A percentile compares a stretch with the other conserved stretches of the same genome.
phyloP scores from a whole-genome alignment of 306 rosid genomes.

The Acmispon strigosus region DNA sequence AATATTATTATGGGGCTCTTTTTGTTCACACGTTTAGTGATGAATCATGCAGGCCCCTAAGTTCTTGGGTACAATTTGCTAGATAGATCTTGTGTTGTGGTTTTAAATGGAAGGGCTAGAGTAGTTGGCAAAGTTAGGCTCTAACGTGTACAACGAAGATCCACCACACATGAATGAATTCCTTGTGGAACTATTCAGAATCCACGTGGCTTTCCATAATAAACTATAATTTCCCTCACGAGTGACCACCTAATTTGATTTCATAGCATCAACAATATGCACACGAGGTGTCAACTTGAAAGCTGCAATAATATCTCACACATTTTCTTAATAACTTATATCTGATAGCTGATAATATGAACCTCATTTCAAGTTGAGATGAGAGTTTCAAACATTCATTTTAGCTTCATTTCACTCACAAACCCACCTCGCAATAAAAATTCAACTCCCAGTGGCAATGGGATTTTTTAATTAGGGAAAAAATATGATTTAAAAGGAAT shows the following conservation, averaged over 20 bases:
- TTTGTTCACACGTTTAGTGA: neutral
- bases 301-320: neutral
- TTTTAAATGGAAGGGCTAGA: neutral
- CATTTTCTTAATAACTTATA: too few relatives aligned
- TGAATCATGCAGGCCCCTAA: neutral
- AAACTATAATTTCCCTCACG: neutral
- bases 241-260: neutral
- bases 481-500: too few relatives aligned
- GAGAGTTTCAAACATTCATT: too few relatives aligned
- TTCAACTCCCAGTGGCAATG: too few relatives aligned
- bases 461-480: too few relatives aligned
- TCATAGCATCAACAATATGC: neutral
- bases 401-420: neutral
- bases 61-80: neutral
- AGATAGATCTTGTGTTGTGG: neutral
- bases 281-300: neutral
- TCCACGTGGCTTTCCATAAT: neutral
- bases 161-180: neutral
- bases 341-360: too few relatives aligned
- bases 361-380: too few relatives aligned
- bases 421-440: neutral
- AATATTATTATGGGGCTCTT: neutral
- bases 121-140: conserved; percentile 7
- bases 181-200: neutral
- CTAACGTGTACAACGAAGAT: neutral